Conservation (phyloP, 2,329 filamentous ascomycete genomes). For the Teratosphaeriaceae sp. region DNA sequence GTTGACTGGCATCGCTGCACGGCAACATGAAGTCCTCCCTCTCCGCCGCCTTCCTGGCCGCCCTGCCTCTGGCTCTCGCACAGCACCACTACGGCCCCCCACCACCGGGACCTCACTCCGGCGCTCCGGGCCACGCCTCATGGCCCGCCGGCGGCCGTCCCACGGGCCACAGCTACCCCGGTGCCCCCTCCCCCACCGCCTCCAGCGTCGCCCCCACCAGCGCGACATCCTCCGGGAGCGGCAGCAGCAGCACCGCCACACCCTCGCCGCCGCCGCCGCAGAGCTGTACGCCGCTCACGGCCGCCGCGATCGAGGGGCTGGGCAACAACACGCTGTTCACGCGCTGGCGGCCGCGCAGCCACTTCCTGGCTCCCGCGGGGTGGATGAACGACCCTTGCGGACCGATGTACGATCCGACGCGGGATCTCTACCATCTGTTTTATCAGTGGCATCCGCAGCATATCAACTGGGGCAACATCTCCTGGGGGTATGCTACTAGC, state of each 20-base stretch:
- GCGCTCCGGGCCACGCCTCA: background rate
- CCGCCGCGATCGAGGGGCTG: conserved; percentile 26
- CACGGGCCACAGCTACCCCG: background rate
- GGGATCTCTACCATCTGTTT: conserved; percentile 46
- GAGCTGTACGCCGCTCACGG: conserved; percentile 23
- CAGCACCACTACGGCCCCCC: conserved; percentile 6
- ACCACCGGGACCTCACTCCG: background rate
- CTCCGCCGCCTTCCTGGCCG: conserved; percentile 8
- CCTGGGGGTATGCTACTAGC: conserved; percentile 48
- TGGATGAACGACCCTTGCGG: conserved; percentile 44
- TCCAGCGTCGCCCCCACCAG: conserved; percentile 57
- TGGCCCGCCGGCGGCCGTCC: background rate
- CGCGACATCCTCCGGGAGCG: conserved; percentile 26
- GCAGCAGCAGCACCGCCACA: background rate
- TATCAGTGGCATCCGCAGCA: conserved; percentile 48
- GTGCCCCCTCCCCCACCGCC: conserved; percentile 46
- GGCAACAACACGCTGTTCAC: conserved; percentile 45
- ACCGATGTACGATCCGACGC: conserved; percentile 43
- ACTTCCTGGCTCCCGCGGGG: conserved; percentile 42
- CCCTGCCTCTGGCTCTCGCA: conserved; percentile 7
- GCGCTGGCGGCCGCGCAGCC: conserved; percentile 41
- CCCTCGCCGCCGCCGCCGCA: no score
- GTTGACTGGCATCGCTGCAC: background rate
- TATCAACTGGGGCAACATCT: conserved; percentile 43
- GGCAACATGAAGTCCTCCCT: conserved; percentile 8